Evolutionary conservation across 495 filamentous ascomycete genomes (phyloP).

Genomic region (Penicillium maclennaniae): DNA sequence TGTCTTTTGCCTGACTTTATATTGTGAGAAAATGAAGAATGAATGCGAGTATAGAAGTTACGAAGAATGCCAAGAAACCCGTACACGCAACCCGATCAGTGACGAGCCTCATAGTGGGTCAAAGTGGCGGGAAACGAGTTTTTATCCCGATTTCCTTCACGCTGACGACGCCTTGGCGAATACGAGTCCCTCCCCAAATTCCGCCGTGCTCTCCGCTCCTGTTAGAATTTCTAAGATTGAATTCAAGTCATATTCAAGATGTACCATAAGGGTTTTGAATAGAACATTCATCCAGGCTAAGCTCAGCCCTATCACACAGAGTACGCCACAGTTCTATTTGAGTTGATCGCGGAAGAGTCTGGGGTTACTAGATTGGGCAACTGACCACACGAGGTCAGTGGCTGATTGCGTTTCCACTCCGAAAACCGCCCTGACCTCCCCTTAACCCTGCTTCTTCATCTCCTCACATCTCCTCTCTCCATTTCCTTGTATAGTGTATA

Average conservation of each 20-base stretch:
- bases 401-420: neutral
- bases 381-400: conserved; percentile 14
- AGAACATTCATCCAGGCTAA: no score
- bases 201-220: no score
- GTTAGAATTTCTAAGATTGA: no score
- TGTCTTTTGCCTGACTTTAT: no score
- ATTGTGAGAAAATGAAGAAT: no score
- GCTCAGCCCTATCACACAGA: no score
- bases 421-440: neutral
- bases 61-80: neutral
- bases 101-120: neutral
- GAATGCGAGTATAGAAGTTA: neutral
- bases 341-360: neutral
- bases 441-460: neutral
- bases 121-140: neutral
- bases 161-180: neutral
- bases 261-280: no score
- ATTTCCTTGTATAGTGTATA: conserved; percentile 3
- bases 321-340: no score
- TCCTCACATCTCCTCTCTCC: neutral
- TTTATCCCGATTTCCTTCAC: neutral
- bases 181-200: neutral
- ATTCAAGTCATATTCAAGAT: no score
- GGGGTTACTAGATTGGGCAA: conserved; percentile 10
- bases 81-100: neutral